phyloP scores from a whole-genome alignment of 129 eudicot species.

The Artemisia argyi region DNA sequence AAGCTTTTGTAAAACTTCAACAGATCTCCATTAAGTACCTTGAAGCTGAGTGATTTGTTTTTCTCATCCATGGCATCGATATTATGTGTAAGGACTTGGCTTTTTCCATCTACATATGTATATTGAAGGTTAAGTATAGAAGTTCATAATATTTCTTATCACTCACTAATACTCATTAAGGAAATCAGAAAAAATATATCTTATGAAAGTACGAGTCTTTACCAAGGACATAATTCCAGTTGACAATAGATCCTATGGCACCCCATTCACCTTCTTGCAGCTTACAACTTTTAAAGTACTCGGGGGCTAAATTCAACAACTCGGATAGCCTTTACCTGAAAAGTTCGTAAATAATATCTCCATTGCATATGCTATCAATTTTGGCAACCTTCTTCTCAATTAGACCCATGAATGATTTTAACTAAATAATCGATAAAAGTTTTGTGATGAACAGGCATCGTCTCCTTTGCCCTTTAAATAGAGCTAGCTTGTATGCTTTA shows the following conservation, averaged over 20 bases:
- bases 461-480: not conserved
- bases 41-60: slow-evolving; percentile 12
- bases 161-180: too few species aligned
- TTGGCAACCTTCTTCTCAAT: slow-evolving; percentile 9
- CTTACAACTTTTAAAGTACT: slow-evolving; percentile 4
- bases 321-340: slow-evolving; percentile 25
- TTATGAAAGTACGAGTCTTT: not conserved
- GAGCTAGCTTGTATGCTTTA: not conserved
- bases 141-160: too few species aligned
- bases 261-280: slow-evolving; percentile 29
- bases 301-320: slow-evolving; percentile 23
- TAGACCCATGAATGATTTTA: not conserved
- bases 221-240: slow-evolving; percentile 30
- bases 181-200: not conserved
- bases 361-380: slow-evolving; percentile 22
- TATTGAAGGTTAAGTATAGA: too few species aligned
- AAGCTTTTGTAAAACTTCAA: slow-evolving; percentile 18
- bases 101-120: slow-evolving; percentile 7
- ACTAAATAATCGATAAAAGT: not conserved
- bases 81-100: not conserved
- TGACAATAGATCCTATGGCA: slow-evolving; percentile 21
- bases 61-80: slow-evolving; percentile 13
- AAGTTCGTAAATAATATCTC: slow-evolving; percentile 27
- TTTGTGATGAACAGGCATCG: not conserved
- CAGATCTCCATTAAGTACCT: not conserved